These are phyloP conservation scores for Russula earlei DNA, from an alignment of 768 basidiomycete species.

Conservation along the genomic window DNA sequence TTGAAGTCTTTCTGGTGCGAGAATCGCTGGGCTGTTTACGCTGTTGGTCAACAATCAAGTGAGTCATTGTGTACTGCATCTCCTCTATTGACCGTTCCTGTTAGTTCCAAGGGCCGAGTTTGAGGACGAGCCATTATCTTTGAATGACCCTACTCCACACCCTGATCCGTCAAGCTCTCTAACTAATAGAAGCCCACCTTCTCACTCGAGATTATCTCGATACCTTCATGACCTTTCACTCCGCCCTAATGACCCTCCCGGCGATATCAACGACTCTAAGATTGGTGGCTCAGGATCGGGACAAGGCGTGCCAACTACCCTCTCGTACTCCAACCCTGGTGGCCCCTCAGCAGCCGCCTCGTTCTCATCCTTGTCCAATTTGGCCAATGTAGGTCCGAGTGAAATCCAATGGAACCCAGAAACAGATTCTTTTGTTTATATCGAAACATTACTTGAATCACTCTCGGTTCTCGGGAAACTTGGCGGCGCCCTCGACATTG, in stretches of 20 bases:
- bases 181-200: constrained; percentile 35
- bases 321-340: constrained; percentile 14
- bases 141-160: constrained; percentile 22
- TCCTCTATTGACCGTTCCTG: constrained; percentile 6
- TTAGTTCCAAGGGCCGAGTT: constrained; percentile 62
- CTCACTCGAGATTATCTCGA: constrained; percentile 44
- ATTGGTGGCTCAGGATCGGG: constrained; percentile 22
- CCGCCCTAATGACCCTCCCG: constrained; percentile 71
- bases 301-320: constrained; percentile 17
- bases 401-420: constrained; percentile 58
- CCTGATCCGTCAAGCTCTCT: constrained; percentile 28
- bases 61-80: constrained; percentile 27
- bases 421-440: constrained; percentile 84
- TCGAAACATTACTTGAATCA: constrained; percentile 90
- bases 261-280: constrained; percentile 44
- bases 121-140: constrained; percentile 36
- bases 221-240: constrained; percentile 57
- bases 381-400: constrained; percentile 5
- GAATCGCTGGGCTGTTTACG: constrained; percentile 79
- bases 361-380: constrained; percentile 17
- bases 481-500: constrained; percentile 70
- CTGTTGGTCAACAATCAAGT: constrained; percentile 71
- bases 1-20: constrained; percentile 96
- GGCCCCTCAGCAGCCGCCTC: constrained; percentile 21
- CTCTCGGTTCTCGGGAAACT: constrained; percentile 85